Percentiles rank a stretch among this genome's conserved stretches.
phyloP scores from a whole-genome alignment of 2,329 filamentous ascomycete species.

The Alternaria brassicae region DNA sequence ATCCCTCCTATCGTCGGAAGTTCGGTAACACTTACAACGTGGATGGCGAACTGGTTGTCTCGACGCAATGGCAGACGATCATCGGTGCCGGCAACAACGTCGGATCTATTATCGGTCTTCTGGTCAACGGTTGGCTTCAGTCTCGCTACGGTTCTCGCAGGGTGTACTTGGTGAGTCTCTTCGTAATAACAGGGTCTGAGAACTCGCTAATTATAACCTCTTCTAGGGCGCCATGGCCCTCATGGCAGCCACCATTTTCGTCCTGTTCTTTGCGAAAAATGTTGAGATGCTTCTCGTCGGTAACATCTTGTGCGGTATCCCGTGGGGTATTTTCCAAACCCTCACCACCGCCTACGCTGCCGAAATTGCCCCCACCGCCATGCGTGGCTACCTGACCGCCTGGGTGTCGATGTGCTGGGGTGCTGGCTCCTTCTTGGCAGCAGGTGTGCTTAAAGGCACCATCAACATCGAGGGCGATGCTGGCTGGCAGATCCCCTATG shows the following conservation, averaged over 20 bases:
- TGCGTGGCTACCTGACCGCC: conserved; percentile 59
- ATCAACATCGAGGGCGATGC: conserved; percentile 67
- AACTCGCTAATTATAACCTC: conserved; percentile 6
- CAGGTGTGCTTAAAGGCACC: conserved; percentile 71
- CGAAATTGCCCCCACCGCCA: conserved; percentile 53
- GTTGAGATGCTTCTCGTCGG: conserved; percentile 54
- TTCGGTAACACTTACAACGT: conserved; percentile 46
- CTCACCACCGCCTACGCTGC: conserved; percentile 69
- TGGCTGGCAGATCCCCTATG: conserved; percentile 61
- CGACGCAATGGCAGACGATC: conserved; percentile 51
- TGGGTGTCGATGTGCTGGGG: conserved; percentile 78
- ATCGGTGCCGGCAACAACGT: conserved; percentile 51
- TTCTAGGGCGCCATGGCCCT: conserved; percentile 14
- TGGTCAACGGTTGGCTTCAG: conserved; percentile 50
- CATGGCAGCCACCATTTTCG: conserved; percentile 45
- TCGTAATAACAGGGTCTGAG: conserved; percentile 30
- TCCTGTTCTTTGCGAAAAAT: conserved; percentile 53
- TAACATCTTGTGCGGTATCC: conserved; percentile 59
- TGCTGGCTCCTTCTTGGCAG: conserved; percentile 71
- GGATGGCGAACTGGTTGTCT: conserved; percentile 42
- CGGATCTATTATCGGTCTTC: conserved; percentile 49
- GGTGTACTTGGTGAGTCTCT: conserved; percentile 49
- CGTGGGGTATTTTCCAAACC: conserved; percentile 50
- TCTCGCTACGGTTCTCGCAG: conserved; percentile 51
- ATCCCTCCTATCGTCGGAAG: conserved; percentile 48